Conservation (phyloP, 164 flowering plant species). For the Berberis vulgaris region DNA sequence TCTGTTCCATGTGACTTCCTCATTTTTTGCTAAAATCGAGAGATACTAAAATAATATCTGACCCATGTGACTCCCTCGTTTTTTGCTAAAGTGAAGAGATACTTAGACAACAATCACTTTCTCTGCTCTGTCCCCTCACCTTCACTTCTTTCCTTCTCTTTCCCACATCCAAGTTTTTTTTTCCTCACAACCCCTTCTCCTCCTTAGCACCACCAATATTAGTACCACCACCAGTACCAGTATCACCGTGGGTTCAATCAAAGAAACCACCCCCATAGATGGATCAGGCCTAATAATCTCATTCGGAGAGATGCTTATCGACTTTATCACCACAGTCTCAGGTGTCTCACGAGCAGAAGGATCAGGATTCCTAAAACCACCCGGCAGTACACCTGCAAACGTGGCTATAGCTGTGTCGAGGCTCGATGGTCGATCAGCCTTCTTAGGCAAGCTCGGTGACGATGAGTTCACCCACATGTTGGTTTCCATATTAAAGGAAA, state of each 20-base stretch:
- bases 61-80: no score
- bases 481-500: conserved; percentile 51
- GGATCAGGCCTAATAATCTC: not conserved
- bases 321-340: not conserved
- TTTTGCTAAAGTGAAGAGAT: no score
- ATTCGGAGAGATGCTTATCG: conserved; percentile 3
- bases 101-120: no score
- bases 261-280: not conserved
- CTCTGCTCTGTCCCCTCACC: no score
- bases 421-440: conserved; percentile 78
- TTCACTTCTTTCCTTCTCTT: no score
- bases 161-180: no score
- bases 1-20: no score
- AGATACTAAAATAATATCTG: no score
- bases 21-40: no score
- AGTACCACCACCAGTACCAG: not conserved
- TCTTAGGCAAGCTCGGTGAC: conserved; percentile 87
- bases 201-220: no score
- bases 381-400: conserved; percentile 89
- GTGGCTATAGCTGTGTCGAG: conserved; percentile 79
- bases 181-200: no score
- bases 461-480: conserved; percentile 95
- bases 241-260: not conserved
- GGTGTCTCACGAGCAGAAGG: not conserved
- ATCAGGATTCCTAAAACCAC: not conserved